Evolutionary conservation across 805 yeast genomes (phyloP), one percentile per base, ranked within the genome.

Genomic region (Scheffersomyces coipomensis): DNA sequence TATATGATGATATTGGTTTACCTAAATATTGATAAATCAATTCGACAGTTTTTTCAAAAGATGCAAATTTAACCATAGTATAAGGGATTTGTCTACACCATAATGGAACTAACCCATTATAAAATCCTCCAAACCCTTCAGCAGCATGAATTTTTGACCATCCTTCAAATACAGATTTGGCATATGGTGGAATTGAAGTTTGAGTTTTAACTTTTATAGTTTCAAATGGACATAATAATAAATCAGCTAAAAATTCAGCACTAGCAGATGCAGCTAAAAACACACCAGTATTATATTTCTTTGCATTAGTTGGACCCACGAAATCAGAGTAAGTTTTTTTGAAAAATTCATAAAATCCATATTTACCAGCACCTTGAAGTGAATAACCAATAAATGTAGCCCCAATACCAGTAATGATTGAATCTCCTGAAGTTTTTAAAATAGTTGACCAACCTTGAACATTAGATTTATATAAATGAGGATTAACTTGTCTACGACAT

Each of bases 51-150:
- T 81, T 85, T 71, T 91, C 99, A 68, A 93, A 91, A 19, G 95
- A 78, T 7, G 97, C 91, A 64, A 91, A 93, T 68, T 93, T 91
- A 46, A 86, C 95, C 97, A 91, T 90, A 19, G 98, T 91, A 72
- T 91, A 91, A n/a, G 98, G 99, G 53, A 91, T 85, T 68, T 91
- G 99, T 71, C 98, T 84, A 43, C 82, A 79, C 98, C 98, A 93
- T 48, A 91, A 73, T 11, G 99, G 98, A 8, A 81, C 83, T 38
- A 91, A 67, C 38, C 98, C 98, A 57, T 86, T 85, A 71, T 90
- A 91, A 37, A 91, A 72, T 2, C 88, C 87, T 17, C 70, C 79
- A 38, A 84, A 45, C 11, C 96, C 95, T 58, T 83, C 93, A 13
- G 65, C 56, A 4, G 84, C 81, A 26, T 76, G 71, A 47, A 85